Percentiles rank a stretch among this genome's conserved stretches.
These are phyloP conservation scores for Parietaria judaica DNA, from an alignment of 306 rosid genomes.

Conservation along the genomic window DNA sequence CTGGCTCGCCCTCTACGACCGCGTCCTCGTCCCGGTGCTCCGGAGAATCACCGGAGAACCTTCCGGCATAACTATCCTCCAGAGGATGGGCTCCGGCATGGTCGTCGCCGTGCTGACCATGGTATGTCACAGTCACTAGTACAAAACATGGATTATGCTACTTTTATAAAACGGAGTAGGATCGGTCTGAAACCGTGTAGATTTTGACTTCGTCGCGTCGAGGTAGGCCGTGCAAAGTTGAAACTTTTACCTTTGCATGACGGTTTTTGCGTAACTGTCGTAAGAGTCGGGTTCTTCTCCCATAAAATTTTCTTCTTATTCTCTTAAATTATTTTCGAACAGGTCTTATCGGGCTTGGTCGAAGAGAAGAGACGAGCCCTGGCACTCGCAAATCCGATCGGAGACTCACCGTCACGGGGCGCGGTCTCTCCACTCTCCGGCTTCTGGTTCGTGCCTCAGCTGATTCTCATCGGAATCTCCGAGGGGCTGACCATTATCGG, in stretches of 20 bases:
- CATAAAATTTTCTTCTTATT: too few relatives aligned
- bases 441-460: conserved; percentile 36
- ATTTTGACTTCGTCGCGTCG: too few relatives aligned
- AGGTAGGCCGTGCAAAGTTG: too few relatives aligned
- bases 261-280: too few relatives aligned
- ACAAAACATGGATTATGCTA: too few relatives aligned
- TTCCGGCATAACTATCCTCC: conserved; percentile 30
- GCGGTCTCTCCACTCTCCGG: conserved; percentile 30
- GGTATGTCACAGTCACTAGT: neutral
- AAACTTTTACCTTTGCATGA: too few relatives aligned
- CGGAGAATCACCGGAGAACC: conserved; percentile 25
- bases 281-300: too few relatives aligned
- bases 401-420: conserved; percentile 14
- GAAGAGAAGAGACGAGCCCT: conserved; percentile 22
- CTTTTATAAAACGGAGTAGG: too few relatives aligned
- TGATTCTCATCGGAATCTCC: conserved; percentile 20
- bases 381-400: conserved; percentile 18
- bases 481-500: conserved; percentile 25
- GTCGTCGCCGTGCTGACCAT: conserved; percentile 13
- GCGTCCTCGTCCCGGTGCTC: conserved; percentile 19
- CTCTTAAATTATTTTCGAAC: too few relatives aligned
- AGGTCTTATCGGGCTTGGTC: conserved; percentile 21
- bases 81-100: conserved; percentile 33
- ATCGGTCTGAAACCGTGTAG: too few relatives aligned
- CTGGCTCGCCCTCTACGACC: conserved; percentile 33